A percentile compares a stretch with the other conserved stretches of the same genome.
Conservation (phyloP, 768 basidiomycete species). For the Chalciporus chontae region DNA sequence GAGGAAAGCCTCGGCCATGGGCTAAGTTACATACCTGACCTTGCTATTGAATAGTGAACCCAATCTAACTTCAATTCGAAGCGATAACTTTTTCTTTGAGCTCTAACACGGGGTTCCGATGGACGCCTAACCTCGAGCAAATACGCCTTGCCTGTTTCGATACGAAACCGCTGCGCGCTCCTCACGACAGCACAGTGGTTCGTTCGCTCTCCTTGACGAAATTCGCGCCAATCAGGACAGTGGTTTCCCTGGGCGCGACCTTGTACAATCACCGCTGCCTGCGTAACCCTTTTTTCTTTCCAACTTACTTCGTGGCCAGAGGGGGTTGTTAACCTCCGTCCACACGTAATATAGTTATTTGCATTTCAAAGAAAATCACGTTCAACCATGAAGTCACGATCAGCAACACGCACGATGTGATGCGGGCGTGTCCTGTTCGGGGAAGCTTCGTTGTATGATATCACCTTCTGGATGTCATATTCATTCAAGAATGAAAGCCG, state of each 20-base stretch:
- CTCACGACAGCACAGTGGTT: neutral
- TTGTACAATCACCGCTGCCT: neutral
- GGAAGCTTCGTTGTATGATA: neutral
- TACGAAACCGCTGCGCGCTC: neutral
- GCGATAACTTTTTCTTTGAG: neutral
- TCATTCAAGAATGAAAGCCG: neutral
- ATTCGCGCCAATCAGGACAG: neutral
- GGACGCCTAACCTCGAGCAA: neutral
- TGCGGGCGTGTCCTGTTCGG: neutral
- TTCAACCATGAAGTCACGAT: neutral
- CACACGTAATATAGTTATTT: conserved; percentile 14
- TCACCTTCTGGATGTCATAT: neutral
- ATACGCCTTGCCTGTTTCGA: neutral
- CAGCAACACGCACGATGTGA: neutral
- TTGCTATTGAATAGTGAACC: neutral
- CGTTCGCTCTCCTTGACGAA: neutral
- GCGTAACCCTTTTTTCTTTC: neutral
- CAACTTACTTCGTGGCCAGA: neutral
- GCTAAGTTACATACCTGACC: neutral
- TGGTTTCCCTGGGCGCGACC: neutral
- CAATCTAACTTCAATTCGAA: too few species aligned
- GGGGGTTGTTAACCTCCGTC: conserved; percentile 4
- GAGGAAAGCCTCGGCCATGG: neutral
- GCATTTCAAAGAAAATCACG: neutral
- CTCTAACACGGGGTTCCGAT: neutral